These are phyloP conservation scores for Lolium multiflorum DNA, from an alignment of 176 grass and related monocot genomes.

Conservation along the genomic window DNA sequence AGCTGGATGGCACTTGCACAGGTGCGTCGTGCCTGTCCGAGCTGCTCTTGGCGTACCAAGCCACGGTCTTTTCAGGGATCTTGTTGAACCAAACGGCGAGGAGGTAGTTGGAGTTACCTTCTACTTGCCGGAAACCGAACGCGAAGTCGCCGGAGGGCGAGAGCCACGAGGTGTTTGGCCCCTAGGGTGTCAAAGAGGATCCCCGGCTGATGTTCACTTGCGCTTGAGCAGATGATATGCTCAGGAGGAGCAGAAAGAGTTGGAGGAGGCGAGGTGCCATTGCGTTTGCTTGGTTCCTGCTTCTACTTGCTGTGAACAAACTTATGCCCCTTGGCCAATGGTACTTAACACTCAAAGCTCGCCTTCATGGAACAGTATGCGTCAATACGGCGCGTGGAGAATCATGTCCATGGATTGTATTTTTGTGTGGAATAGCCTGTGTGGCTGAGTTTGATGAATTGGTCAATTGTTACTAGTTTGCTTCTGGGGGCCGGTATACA, in stretches of 20 bases:
- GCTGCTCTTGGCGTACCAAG: slow-evolving; percentile 14
- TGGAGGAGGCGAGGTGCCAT: slow-evolving; percentile 32
- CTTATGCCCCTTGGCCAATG: neutral
- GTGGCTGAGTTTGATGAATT: slow-evolving; percentile 12
- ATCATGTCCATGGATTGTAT: neutral
- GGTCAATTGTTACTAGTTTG: neutral
- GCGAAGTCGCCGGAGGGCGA: slow-evolving; percentile 32
- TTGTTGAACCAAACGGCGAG: slow-evolving; percentile 27
- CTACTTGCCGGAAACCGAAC: neutral
- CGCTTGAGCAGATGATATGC: neutral
- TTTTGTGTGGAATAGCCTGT: neutral
- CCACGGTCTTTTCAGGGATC: neutral
- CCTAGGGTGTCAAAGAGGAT: slow-evolving; percentile 32
- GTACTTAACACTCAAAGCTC: neutral
- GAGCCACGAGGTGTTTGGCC: slow-evolving; percentile 32
- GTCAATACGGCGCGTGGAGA: neutral
- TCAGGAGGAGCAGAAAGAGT: neutral
- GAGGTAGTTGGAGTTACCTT: neutral
- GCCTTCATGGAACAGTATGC: neutral
- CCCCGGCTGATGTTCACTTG: slow-evolving; percentile 36
- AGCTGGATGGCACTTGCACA: neutral
- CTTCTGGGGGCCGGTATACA: neutral
- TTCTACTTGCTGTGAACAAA: neutral
- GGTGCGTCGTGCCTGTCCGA: neutral
- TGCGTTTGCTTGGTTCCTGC: neutral